Base-by-base conservation (phyloP, 768 basidiomycete species). In the Multifurca ochricompacta region DNA sequence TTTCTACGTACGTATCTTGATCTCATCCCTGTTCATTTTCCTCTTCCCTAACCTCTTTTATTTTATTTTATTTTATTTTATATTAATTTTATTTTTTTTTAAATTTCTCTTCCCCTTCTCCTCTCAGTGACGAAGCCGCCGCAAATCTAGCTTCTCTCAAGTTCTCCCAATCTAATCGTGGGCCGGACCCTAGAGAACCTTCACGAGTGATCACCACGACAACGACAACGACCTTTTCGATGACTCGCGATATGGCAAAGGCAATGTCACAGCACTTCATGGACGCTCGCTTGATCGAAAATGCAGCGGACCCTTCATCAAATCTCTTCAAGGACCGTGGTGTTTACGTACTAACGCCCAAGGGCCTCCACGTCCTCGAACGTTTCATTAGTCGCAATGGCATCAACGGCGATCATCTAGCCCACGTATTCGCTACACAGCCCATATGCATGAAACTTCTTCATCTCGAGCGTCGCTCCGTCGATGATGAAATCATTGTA, bases 321-420 rank as follows among this genome's bases (percentile, higher is more conserved):
- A 85, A 86, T 63, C 78, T 89, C 36, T 99, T 99, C 85, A 97
- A 97, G 73, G 96, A 99, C 64, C 87, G 96, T 49, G 95, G 95
- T 56, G 87, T 97, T 54, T 99, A 93, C 72, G 80, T 85, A 65
- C 79, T 96, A 66, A 98, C 96, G 11, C 91, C 96, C 14, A 99
- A 99, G 73, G 96, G 96, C 48, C 84, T 98, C 48, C 96, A 99
- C 65, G 90, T 99, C 64, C 83, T 99, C 60, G 96, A 99, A 67
- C 85, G 96, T n/a, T 99, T 99, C 77, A 96, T 98, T 75, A 88
- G 86, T 70, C 97, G 95, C 78, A 98, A 99, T 68, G 96, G 96
- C 63, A 97, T 99, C 74, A 91, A 86, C 60, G 86, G 91, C 39
- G 91, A 96, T 71, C 85, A 93, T 68, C 81, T 98, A 18, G 81